Conservation (phyloP, 176 grass and related monocot species). For the Cenchrus americanus region DNA sequence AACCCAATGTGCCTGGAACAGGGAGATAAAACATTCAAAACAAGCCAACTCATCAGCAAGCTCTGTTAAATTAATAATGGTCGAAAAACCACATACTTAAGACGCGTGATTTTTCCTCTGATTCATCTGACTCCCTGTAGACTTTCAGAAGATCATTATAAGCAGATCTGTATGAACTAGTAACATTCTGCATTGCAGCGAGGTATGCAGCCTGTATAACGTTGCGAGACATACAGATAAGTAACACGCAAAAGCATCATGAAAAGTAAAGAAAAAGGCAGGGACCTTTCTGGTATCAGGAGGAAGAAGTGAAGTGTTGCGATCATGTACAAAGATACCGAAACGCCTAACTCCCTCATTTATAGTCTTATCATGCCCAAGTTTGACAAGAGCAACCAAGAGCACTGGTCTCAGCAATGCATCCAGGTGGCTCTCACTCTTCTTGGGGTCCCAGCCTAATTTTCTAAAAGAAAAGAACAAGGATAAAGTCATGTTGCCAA, state of each 20-base stretch:
- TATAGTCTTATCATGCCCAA: constrained; percentile 69
- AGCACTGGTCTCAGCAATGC: constrained; percentile 74
- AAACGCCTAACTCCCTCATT: constrained; percentile 76
- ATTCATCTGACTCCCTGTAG: constrained; percentile 64
- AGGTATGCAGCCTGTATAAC: constrained; percentile 75
- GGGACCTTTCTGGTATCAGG: constrained; percentile 86
- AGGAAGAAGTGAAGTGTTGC: constrained; percentile 63
- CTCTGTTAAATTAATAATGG: constrained; percentile 32
- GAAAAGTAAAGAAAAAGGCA: constrained; percentile 32
- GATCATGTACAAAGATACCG: constrained; percentile 62
- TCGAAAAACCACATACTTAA: constrained; percentile 55
- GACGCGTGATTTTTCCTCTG: constrained; percentile 62
- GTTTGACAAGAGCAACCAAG: constrained; percentile 68
- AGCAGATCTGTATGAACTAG: constrained; percentile 59
- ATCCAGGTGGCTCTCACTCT: constrained; percentile 69
- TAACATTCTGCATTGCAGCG: constrained; percentile 81
- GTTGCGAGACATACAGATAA: constrained; percentile 17
- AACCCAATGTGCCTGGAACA: constrained; percentile 57
- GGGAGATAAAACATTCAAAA: constrained; percentile 37
- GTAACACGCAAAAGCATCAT: constrained; percentile 1
- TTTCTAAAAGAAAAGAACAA: constrained; percentile 55
- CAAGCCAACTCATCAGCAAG: constrained; percentile 33
- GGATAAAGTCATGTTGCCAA: background rate
- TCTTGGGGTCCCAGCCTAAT: constrained; percentile 82
- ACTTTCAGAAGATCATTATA: constrained; percentile 81